These are phyloP conservation scores for Colletotrichum caudatum DNA, from an alignment of 2,329 filamentous ascomycete genomes.

Conservation along the genomic window DNA sequence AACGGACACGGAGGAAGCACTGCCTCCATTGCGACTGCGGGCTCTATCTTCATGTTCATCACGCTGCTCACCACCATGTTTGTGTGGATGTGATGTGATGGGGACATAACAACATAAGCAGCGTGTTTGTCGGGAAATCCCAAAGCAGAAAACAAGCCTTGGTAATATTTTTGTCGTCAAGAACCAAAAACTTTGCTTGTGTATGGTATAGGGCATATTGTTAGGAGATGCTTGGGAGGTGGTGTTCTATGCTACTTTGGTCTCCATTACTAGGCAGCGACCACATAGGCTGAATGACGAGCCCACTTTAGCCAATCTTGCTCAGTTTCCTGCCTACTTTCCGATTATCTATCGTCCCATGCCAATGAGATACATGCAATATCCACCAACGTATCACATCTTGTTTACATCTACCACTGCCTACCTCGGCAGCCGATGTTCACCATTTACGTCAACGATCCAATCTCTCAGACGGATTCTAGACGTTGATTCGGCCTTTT, in stretches of 20 bases:
- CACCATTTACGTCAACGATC: no score
- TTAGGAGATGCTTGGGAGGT: no score
- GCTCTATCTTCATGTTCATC: constrained; percentile 29
- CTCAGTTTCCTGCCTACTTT: background rate
- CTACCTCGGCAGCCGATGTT: no score
- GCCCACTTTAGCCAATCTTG: background rate
- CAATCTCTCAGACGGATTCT: no score
- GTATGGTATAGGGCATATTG: background rate
- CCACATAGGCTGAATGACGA: background rate
- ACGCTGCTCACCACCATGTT: constrained; percentile 36
- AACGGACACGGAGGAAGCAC: constrained; percentile 29
- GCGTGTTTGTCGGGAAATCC: background rate
- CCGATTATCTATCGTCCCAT: no score
- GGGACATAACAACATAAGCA: background rate
- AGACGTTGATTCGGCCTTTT: no score
- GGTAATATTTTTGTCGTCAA: background rate
- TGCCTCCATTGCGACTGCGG: constrained; percentile 26
- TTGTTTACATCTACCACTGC: no score
- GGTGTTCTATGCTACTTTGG: background rate
- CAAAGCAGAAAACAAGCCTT: background rate
- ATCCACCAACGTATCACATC: no score
- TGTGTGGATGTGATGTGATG: constrained; percentile 27
- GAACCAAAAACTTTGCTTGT: background rate
- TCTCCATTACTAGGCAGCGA: background rate
- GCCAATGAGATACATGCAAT: no score